Base-by-base conservation (phyloP, 2,329 filamentous ascomycete species). In the Tolypocladium cylindrosporum region DNA sequence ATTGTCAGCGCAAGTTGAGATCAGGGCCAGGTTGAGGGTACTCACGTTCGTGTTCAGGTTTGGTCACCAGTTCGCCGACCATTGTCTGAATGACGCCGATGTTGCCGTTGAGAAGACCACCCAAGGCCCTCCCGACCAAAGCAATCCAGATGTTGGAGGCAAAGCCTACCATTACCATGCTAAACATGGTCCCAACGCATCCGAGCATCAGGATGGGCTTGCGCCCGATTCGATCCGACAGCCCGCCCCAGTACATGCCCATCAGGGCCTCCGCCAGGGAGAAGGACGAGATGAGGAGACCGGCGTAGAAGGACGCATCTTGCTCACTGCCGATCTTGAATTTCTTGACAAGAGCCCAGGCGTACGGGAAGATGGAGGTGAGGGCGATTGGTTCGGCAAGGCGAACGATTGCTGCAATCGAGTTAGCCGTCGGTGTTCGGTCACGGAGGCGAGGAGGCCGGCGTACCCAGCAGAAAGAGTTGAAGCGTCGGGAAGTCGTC, bases 331-430 rank as follows among this genome's bases (percentile, higher is more conserved):
- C 89, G 64, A 92, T 80, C 45, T 89, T 68, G 72, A 91, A 91
- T 65, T 85, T 80, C 72, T 89, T 89, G 64, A 93, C 86, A 64
- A 93, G 85, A 60, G 88, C 82, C 88, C 89, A 95, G 60, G 90
- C 90, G 72, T 96, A 97, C 24, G 92, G 92, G 67, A 93, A 95
- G 72, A 96, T 94, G 68, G 90, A 94, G 1, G 91, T 96, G 62
- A 97, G 82, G 55, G 92, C 91, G 66, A 97, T 93, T 27, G 92
- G 92, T 73, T 97, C 92, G 56, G 91, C 90, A 64, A 97, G 84
- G 62, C 92, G 90, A 69, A 95, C 92, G 78, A 96, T 90, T 71
- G 91, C 91, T 96, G 58, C 19, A 7, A 24, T 4, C 43, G 61
- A 39, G 61, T 68, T 58, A 68, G 63, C 55, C 41, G 57, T 48